Base-by-base conservation (phyloP, 352 stramenopile genomes). In the Pythium phragmitis region DNA sequence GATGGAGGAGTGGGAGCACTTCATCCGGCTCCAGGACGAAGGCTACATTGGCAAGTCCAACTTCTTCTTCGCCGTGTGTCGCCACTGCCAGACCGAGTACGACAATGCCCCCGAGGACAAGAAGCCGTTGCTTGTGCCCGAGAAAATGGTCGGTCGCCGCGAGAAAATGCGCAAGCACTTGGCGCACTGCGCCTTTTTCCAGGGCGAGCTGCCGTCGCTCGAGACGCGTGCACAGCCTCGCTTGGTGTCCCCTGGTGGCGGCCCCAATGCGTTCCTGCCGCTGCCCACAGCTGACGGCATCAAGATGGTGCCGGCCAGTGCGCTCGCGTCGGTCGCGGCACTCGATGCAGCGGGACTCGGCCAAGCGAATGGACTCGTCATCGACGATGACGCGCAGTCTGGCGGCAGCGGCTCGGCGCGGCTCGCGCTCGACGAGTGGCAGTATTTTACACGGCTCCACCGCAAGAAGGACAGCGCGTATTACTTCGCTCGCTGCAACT, bases 31-130 rank as follows among this genome's bases (percentile, higher is more conserved):
- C 43, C 75, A 89, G 60, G 76, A 90, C 34, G 79, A 90, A 59
- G 85, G 82, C 19, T 93, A 89, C 73, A 90, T 93, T 66, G 82
- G 79, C 69, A 91, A 90, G 28, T 90, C 81, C 17, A 93, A 93
- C 60, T 91, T 91, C 69, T 91, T 91, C 67, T 77, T 79, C 48
- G 82, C 80, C 26, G 43, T 89, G 30, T 93, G 85, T 67, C 82
- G 80, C 48, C 64, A 90, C 77, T 91, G 85, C 70, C 71, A 90
- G 55, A 33, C 62, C n/a, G 85, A 79, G 19, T 70, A 88, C 54
- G 77, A 89, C 60, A 70, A 82, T 19, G 81, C 77, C 5, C 36
- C 64, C 0, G 77, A 77, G 9, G 79, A 89, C 28, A 85, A 85
- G 61, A 80, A 88, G 66, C 49, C 76, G 30, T 37, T 77, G 57